Base-by-base conservation (phyloP, 768 basidiomycete species). In the Hericium alpestre region DNA sequence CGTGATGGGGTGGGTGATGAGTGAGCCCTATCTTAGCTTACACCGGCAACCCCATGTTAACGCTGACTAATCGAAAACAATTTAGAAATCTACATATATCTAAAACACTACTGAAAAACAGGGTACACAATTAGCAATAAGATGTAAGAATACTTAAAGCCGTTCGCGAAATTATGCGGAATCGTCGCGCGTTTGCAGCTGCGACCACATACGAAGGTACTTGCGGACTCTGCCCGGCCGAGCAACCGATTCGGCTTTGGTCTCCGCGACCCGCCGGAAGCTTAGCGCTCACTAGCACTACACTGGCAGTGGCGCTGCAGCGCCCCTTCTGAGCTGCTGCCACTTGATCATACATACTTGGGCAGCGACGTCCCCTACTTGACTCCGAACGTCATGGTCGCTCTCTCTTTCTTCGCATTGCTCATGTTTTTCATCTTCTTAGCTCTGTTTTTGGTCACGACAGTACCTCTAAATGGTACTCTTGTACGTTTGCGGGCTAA, bases 401-500 rank as follows among this genome's bases (percentile, higher is more conserved):
- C 61, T 58, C 48, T 53, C 23, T 25, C 32, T 39, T 27, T 54
- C 40, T 56, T 63, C 38, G 56, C 58, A 2, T 20, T 68, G 13
- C 57, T 73, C 5, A 65, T 74, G 10, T 79, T 82, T 20, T 64
- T 82, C 25, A 70, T 84, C 38, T 81, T 79, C 38, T 68, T 88
- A n/a, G 74, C 72, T 38, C 66, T 86, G 25, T 71, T 81, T 16
- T 79, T 88, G 4, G 80, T 83, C 11, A 70, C 89, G 12, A 76
- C 80, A 6, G 67, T 72, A 3, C 72, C 72, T 1, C 59, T 72
- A 27, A 70, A 63, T 8, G 89, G 88, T 4, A 75, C 84, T 12
- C 74, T 90, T 10, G 83, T 91, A 8, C 78, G 89, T 50, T 83
- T 87, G 67, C 77, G 90, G 69, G 87, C 87, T 32, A 90, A 92